Evolutionary conservation across 140 eudicot species (phyloP), one percentile per base, ranked within the genome.

Genomic region (Senecio squalidus): DNA sequence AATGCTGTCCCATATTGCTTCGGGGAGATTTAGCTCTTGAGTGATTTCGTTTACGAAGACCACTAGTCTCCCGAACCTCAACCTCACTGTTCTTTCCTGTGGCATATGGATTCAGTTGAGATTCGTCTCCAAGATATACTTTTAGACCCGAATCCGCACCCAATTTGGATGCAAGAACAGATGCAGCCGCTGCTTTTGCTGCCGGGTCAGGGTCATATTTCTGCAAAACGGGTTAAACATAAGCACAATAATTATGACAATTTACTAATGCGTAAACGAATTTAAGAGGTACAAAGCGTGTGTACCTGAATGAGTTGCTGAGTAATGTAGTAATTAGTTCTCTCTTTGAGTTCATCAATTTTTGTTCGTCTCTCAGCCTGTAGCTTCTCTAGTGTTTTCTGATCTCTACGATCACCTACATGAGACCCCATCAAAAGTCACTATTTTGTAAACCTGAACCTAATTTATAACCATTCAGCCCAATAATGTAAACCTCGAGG

Each of bases 141-240:
- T 79, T 84, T 62, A 91, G 67, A 34, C 98, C 98, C 18, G 96
- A 79, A 77, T 86, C 98, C 17, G 85, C 82, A 50, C 96, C 94
- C 74, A 86, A 61, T 67, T 84, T 91, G 59, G 96, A 84, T 17
- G 98, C 98, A 50, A 91, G 88, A 39, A 91, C 82, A 24, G 81
- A 68, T 15, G 98, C 96, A 49, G 98, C 98, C 34, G 96, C 96
- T 70, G 96, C 96, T 74, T 91, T 84, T 29, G 96, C 94, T 22
- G 96, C 92, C 26, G 98, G 98, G 33, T 91, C 98, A 29, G 98
- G 77, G 74, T 91, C 98, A 31, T 91, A 91, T 79, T 85, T 88
- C 98, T 91, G 88, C 67, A 75, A 31, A 46, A 47, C 55, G 27
- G 66, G 62, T 25, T 6, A 51, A 1, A 58, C 52, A 45, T 63